Evolutionary conservation across 176 grass and related monocot genomes (phyloP).

Genomic region (Neostapfia colusana): DNA sequence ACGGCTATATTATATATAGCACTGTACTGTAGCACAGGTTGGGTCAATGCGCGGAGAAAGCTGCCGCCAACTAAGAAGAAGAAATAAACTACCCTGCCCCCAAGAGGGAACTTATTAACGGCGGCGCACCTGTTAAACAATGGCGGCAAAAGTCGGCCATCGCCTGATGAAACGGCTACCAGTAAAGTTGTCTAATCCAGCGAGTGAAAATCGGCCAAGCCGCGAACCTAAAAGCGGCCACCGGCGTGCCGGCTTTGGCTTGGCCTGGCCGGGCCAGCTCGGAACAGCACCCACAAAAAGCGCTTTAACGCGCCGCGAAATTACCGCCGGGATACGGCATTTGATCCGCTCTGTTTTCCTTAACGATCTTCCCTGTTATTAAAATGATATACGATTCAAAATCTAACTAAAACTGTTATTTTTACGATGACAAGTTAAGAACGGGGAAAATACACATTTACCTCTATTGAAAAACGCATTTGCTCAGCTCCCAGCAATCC

Average conservation of each 20-base stretch:
- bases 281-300: constrained; percentile 7
- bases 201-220: background rate
- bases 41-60: constrained; percentile 37
- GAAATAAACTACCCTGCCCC: background rate
- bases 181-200: background rate
- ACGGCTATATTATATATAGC: too few species aligned
- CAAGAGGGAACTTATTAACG: background rate
- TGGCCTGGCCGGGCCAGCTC: constrained; percentile 34
- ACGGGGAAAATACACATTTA: too few species aligned
- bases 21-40: background rate
- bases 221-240: background rate
- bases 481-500: background rate
- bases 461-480: background rate
- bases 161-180: background rate
- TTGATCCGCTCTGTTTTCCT: background rate
- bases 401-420: too few species aligned
- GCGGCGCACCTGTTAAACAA: background rate
- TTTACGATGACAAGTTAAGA: too few species aligned
- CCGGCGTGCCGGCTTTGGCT: constrained; percentile 34
- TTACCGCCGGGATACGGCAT: constrained; percentile 39
- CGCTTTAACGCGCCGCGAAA: constrained; percentile 30
- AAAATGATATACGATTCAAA: too few species aligned
- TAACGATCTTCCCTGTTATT: too few species aligned
- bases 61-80: background rate
- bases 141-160: background rate